A percentile compares a stretch with the other conserved stretches of the same genome.
These are phyloP conservation scores for Lactarius trivialis DNA, from an alignment of 768 basidiomycete genomes.

Conservation along the genomic window DNA sequence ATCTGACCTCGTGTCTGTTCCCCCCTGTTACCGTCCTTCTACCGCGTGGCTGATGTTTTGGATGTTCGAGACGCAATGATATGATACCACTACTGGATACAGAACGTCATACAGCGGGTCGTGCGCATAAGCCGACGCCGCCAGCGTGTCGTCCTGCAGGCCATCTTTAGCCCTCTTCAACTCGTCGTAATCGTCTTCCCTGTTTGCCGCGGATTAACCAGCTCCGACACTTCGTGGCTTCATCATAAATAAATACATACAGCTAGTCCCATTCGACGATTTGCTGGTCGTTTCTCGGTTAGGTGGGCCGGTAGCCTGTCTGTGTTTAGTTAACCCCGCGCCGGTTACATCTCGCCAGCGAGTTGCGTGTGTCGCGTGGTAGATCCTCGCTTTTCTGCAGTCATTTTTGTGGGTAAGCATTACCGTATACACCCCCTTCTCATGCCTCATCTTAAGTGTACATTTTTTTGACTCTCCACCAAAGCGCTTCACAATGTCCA, in stretches of 20 bases:
- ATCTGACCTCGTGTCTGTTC: conserved; percentile 11
- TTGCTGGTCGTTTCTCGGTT: neutral
- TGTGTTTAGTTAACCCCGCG: conserved; percentile 2
- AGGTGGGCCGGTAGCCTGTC: neutral
- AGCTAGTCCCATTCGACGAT: neutral
- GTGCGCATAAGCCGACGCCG: neutral
- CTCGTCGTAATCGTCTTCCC: neutral
- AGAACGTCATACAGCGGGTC: conserved; percentile 13
- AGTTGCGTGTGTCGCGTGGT: conserved; percentile 4
- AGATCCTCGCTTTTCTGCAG: neutral
- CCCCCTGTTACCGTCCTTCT: neutral
- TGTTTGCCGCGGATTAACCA: conserved; percentile 4
- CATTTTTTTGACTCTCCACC: neutral
- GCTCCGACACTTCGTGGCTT: neutral
- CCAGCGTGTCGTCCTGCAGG: conserved; percentile 10
- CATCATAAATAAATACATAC: neutral
- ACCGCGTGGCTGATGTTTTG: conserved; percentile 16
- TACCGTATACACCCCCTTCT: neutral
- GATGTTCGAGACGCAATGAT: conserved; percentile 13
- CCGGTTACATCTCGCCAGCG: neutral
- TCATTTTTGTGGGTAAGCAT: neutral
- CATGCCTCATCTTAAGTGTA: neutral
- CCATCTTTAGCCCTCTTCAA: neutral
- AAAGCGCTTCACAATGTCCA: conserved; percentile 32
- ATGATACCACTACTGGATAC: neutral